A percentile compares a stretch with the other conserved stretches of the same genome.
Evolutionary conservation across 2,329 filamentous ascomycete species (phyloP).

Genomic region (Fusarium compactum): DNA sequence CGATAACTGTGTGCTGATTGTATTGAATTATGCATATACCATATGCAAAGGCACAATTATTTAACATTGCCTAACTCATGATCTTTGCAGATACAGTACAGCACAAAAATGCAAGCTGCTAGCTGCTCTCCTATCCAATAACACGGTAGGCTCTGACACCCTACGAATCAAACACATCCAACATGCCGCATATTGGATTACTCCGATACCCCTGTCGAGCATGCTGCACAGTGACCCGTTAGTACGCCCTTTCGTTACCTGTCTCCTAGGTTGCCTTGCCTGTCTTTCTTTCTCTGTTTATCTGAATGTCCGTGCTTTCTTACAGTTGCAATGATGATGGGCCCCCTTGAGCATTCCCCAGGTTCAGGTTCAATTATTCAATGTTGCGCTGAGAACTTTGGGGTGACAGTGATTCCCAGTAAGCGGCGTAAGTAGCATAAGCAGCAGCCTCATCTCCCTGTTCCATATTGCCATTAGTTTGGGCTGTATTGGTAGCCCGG

Average conservation of each 20-base stretch:
- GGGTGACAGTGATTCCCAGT: not conserved
- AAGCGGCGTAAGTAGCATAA: constrained; percentile 21
- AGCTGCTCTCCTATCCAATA: constrained; percentile 5
- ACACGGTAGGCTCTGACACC: constrained; percentile 6
- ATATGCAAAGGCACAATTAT: not conserved
- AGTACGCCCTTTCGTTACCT: constrained; percentile 16
- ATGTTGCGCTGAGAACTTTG: constrained; percentile 7
- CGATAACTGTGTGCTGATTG: not conserved
- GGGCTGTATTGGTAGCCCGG: not conserved
- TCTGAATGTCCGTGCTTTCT: constrained; percentile 18
- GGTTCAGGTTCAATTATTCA: constrained; percentile 42
- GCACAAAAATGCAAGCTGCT: not conserved
- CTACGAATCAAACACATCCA: constrained; percentile 9
- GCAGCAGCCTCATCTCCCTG: not conserved
- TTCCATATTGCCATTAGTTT: not conserved
- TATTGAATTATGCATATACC: not conserved
- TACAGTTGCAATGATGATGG: constrained; percentile 21
- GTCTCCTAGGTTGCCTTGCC: not conserved
- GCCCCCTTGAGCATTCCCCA: constrained; percentile 45
- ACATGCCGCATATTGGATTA: constrained; percentile 19
- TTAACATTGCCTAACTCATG: not conserved
- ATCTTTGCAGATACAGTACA: not conserved
- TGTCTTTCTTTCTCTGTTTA: not conserved
- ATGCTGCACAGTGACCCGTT: constrained; percentile 31
- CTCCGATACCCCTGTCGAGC: constrained; percentile 40